Evolutionary conservation across 768 basidiomycete species (phyloP).

Genomic region (Tephrocybe sp.): DNA sequence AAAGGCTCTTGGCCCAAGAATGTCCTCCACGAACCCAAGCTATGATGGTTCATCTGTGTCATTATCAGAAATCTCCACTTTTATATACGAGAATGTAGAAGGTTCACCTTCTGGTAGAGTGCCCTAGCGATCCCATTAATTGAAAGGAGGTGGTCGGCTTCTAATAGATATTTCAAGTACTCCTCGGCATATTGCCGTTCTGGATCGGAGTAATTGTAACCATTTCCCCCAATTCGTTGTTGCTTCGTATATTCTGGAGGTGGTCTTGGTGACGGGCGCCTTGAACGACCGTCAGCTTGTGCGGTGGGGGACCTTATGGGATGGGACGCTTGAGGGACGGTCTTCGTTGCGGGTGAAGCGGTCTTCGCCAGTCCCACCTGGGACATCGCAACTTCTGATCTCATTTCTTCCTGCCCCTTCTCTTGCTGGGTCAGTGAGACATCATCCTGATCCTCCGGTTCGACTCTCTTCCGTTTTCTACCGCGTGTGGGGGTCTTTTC

Average conservation of each 20-base stretch:
- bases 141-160: conserved; percentile 45
- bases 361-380: background rate
- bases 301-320: no score
- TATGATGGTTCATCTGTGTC: conserved; percentile 66
- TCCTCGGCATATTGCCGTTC: conserved; percentile 48
- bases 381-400: conserved; percentile 4
- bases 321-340: background rate
- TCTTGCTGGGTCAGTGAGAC: conserved; percentile 1
- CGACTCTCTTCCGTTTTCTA: conserved; percentile 20
- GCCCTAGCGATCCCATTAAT: conserved; percentile 32
- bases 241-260: conserved; percentile 35
- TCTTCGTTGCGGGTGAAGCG: background rate
- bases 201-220: conserved; percentile 44
- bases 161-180: conserved; percentile 45
- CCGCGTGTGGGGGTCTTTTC: conserved; percentile 8
- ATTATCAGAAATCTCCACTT: conserved; percentile 2
- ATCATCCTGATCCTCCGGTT: conserved; percentile 9
- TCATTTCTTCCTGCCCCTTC: conserved; percentile 14
- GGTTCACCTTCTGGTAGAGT: conserved; percentile 45
- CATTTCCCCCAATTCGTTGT: conserved; percentile 19
- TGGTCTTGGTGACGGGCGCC: conserved; percentile 42
- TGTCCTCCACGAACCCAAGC: conserved; percentile 46
- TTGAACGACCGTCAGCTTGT: conserved; percentile 2
- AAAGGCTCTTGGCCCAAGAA: conserved; percentile 30
- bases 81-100: background rate